Percentiles rank a stretch among this genome's conserved stretches.
Conservation (phyloP, 139 green algal genomes). For the Zygnema cylindricum region DNA sequence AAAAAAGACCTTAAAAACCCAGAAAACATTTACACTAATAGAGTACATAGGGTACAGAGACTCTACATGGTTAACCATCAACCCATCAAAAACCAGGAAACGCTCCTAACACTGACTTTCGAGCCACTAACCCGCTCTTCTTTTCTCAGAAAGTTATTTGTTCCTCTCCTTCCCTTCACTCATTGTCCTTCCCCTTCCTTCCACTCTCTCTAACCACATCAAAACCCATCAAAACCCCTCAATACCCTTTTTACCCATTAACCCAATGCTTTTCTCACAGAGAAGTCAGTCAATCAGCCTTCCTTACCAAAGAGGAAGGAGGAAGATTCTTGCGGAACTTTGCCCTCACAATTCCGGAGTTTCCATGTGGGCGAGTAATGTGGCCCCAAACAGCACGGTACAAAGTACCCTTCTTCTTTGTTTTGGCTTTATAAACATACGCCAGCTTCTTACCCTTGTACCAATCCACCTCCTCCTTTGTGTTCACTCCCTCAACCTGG, state of each 20-base stretch:
- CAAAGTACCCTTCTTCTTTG: conserved; percentile 89
- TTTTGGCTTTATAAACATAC: conserved; percentile 99
- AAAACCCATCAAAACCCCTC: no score
- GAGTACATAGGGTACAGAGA: no score
- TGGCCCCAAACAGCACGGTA: conserved; percentile 97
- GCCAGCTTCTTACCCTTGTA: conserved; percentile 97
- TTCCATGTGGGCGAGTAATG: conserved; percentile 85
- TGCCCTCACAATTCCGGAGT: conserved; percentile 84
- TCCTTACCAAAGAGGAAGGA: conserved; percentile 65
- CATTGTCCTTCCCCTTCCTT: no score
- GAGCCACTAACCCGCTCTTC: not conserved
- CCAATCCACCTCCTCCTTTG: conserved; percentile 86
- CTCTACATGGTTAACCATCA: no score
- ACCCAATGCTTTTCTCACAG: no score
- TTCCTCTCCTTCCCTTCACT: not conserved
- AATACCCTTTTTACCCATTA: not conserved
- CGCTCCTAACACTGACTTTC: no score
- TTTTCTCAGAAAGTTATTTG: not conserved
- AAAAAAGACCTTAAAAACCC: no score
- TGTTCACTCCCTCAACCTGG: conserved; percentile 89
- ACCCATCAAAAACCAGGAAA: no score
- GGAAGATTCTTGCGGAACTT: conserved; percentile 98
- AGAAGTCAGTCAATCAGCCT: conserved; percentile 1
- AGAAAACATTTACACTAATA: no score
- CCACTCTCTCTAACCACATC: no score